These are phyloP conservation scores for Starmerella khaoyaiensis DNA, from an alignment of 805 yeast species.

Conservation along the genomic window DNA sequence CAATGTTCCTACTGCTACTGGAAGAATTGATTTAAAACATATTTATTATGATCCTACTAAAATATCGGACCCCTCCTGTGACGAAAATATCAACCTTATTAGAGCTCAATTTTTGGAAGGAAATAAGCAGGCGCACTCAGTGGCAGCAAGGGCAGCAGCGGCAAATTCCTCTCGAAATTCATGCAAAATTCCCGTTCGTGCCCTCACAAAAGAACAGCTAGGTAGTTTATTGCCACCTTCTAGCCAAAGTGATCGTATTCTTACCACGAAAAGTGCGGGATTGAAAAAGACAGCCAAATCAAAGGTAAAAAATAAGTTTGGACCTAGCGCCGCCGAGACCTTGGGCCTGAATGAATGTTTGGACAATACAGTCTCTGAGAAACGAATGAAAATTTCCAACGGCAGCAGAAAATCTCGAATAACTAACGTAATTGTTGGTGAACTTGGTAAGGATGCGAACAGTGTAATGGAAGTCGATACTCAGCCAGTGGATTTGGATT, in stretches of 20 bases:
- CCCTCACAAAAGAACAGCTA: constrained; percentile 10
- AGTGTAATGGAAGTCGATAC: not conserved
- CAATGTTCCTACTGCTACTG: constrained; percentile 19
- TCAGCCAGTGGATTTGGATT: constrained; percentile 1
- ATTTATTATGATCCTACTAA: constrained; percentile 23
- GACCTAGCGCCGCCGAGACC: constrained; percentile 19
- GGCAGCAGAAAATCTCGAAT: too few species aligned
- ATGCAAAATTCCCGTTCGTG: not conserved
- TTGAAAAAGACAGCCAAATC: not conserved
- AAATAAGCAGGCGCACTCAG: constrained; percentile 1
- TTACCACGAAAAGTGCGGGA: not conserved
- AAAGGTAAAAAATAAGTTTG: constrained; percentile 6
- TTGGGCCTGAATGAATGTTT: constrained; percentile 7
- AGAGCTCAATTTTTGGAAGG: constrained; percentile 16
- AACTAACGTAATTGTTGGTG: too few species aligned
- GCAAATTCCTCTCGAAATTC: constrained; percentile 6
- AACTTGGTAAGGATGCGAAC: too few species aligned
- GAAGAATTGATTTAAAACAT: constrained; percentile 17
- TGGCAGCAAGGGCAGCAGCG: constrained; percentile 8
- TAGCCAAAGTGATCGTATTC: not conserved
- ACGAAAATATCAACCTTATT: constrained; percentile 19
- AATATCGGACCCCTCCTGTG: constrained; percentile 18
- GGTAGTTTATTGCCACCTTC: constrained; percentile 5
- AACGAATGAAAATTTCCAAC: too few species aligned
- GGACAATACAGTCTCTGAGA: too few species aligned